Base-by-base conservation (phyloP, 352 stramenopile species). In the Thalassiosira mediterranea region DNA sequence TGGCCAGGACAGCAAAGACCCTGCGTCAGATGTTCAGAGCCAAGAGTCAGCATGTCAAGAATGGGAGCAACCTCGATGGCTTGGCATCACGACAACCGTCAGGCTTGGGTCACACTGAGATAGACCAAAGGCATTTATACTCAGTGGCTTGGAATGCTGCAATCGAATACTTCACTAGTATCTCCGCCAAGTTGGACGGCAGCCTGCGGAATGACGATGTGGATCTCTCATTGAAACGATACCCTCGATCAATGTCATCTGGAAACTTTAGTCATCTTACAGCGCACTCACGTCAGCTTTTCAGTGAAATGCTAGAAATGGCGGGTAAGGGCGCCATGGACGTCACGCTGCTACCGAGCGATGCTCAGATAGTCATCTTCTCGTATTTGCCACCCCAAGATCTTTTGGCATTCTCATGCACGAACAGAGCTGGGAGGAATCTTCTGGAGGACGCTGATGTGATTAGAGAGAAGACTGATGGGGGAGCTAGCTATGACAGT, bases 81-180 rank as follows among this genome's bases (percentile, higher is more conserved):
- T n/a, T n/a, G n/a, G n/a, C n/a, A n/a, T n/a, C n/a, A n/a, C n/a
- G n/a, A n/a, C n/a, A n/a, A n/a, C n/a, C n/a, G n/a, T n/a, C n/a
- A n/a, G n/a, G n/a, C n/a, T n/a, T n/a, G n/a, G n/a, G n/a, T n/a
- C n/a, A n/a, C n/a, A n/a, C n/a, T n/a, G n/a, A n/a, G n/a, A n/a
- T n/a, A n/a, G n/a, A n/a, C n/a, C n/a, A n/a, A n/a, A n/a, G n/a
- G n/a, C n/a, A n/a, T n/a, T 13, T 42, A 13, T 72, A 77, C 49
- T 57, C 38, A 31, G 74, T 83, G 26, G 74, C 74, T 19, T 83
- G 74, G 74, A 78, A 83, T 64, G 74, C 74, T 32, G 74, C 59
- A 13, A 62, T 54, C 15, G 66, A 83, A 51, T 83, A 83, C 29
- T 83, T 78, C 31, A 60, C 42, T n/a, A 59, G 56, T 11, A 81